Evolutionary conservation across 1,284 basidiomycete species (phyloP), one percentile per base, ranked within the genome.

Genomic region (Trichosporon ovoides): DNA sequence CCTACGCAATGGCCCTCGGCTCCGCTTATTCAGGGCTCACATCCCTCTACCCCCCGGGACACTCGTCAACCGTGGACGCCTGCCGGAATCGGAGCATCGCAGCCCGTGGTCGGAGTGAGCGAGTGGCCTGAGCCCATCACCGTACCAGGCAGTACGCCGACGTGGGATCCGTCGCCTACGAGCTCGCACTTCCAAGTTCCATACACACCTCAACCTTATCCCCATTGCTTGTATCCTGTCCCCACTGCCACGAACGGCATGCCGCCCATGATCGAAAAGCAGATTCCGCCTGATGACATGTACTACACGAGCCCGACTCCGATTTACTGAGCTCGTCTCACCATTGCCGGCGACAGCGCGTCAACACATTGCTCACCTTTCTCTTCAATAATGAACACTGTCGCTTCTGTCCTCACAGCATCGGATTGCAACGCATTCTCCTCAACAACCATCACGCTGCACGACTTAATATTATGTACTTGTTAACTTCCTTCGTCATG

Each of bases 401-500:
- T 18, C 18, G 12, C 22, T 51, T 34, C 18, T 16, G 12, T 10
- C 7, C 49, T 19, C n/a, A 16, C 14, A 19, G 7, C 13, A 28
- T 6, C 22, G 16, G 16, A 13, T 12, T 13, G 12, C 43, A 48
- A 28, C 24, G 43, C 43, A 48, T 48, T 22, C 14, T 18, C 43
- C 12, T 9, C 50, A 37, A n/a, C 38, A 18, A 40, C 38, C n/a
- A n/a, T n/a, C 5, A 40, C 18, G 16, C 13, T 35, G 22, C 12
- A 54, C 38, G 28, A 22, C 43, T 12, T 38, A 36, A n/a, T 31
- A 36, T n/a, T 37, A 20, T 52, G 51, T 52, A 36, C 35, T 31
- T 28, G 53, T 28, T 16, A 3, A 6, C n/a, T 13, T 20, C 54
- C 36, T 34, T 48, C 48, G 53, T 55, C 53, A 55, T 55, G 53